Base-by-base conservation (phyloP, 768 basidiomycete genomes). In the Tulasnella sp. region DNA sequence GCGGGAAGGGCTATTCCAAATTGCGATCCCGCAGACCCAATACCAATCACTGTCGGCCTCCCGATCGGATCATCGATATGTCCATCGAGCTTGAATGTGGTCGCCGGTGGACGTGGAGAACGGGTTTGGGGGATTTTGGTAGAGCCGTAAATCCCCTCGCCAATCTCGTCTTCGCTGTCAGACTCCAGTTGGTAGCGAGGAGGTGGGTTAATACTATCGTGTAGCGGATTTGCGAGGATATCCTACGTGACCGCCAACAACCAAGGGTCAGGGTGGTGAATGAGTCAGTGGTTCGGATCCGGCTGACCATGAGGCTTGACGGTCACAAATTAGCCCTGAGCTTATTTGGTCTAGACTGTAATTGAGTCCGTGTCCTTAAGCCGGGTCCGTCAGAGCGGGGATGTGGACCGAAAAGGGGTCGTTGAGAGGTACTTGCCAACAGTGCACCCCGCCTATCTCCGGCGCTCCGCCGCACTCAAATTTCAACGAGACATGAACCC, bases 161-260 rank as follows among this genome's bases (percentile, higher is more conserved):
- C 76, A 11, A 77, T 28, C 76, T 77, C 76, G 48, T 77, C 76
- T 50, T 77, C 76, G 22, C 76, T 77, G 48, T 77, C 76, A 31
- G 76, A 77, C 18, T 77, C 76, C 50, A 77, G 41, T 8, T 40
- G 46, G 54, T 77, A 77, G 3, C 76, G 76, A 18, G 76, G 48
- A 11, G 76, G 76, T 22, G 76, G 76, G 48, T 77, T 77, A n/a
- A 77, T 24, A 24, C 22, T 40, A 11, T 77, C 76, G 14, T 34
- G 46, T 12, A 77, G 48, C 18, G 76, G 76, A 28, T 50, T 50
- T 14, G 74, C 46, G 12, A 75, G 74, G 16, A 31, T 42, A 12
- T 42, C 40, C 74, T 75, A 16, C 9, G n/a, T 40, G 74, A 69
- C 64, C 28, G 34, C 9, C 11, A 31, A n/a, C 31, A 60, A 31